Evolutionary conservation across 2,329 filamentous ascomycete species (phyloP).

Genomic region (Botrytis squamosa): DNA sequence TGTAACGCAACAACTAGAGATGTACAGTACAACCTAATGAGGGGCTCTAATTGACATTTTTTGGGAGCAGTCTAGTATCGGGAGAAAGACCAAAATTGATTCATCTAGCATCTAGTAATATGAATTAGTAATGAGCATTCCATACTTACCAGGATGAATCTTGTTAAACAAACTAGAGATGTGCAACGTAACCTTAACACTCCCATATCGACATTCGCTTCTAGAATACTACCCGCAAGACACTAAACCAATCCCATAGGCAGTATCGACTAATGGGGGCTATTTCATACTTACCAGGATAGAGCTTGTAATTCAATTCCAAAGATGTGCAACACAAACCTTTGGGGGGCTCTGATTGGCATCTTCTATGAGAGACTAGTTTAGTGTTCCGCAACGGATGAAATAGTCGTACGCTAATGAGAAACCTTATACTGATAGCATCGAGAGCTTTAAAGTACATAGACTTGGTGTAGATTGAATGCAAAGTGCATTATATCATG

Average conservation of each 20-base stretch:
- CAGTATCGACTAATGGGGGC: not conserved
- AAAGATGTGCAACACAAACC: not conserved
- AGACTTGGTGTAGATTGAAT: too few species aligned
- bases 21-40: not conserved
- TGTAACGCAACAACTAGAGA: not conserved
- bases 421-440: not conserved
- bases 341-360: not conserved
- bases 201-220: fast-evolving
- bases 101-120: not conserved
- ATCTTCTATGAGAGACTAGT: not conserved
- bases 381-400: not conserved
- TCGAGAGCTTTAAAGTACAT: too few species aligned
- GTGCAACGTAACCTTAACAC: not conserved
- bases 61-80: not conserved
- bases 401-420: not conserved
- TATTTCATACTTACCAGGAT: not conserved
- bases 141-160: not conserved
- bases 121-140: not conserved
- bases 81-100: too few species aligned
- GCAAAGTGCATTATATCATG: not conserved
- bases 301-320: not conserved
- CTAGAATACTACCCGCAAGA: not conserved
- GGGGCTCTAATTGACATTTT: not conserved
- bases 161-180: not conserved
- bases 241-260: not conserved